Evolutionary conservation across 164 flowering plant genomes (phyloP).

Genomic region (Warburgia ugandensis): DNA sequence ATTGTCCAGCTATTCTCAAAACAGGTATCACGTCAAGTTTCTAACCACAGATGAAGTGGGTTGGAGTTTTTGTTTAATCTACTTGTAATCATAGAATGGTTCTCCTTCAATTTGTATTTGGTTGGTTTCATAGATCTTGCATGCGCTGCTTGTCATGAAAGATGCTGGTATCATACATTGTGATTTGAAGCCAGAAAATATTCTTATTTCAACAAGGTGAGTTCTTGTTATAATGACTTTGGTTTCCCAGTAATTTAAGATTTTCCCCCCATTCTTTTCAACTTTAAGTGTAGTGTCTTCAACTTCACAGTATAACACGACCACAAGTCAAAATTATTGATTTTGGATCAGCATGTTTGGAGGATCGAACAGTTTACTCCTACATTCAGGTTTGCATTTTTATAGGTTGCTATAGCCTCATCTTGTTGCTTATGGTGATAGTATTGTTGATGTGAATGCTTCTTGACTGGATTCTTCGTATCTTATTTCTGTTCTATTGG

Average conservation of each 20-base stretch:
- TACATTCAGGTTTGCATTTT: slow-evolving; percentile 76
- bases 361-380: slow-evolving; percentile 93
- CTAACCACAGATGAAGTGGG: no score
- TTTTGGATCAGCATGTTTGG: slow-evolving; percentile 99
- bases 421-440: background rate
- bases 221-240: slow-evolving; percentile 14
- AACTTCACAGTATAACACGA: slow-evolving; percentile 60
- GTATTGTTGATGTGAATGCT: background rate
- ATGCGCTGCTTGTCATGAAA: slow-evolving; percentile 78
- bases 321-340: slow-evolving; percentile 87
- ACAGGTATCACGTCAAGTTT: slow-evolving; percentile 42
- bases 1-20: slow-evolving; percentile 89
- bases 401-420: background rate
- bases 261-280: slow-evolving; percentile 11
- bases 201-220: slow-evolving; percentile 86
- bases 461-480: background rate
- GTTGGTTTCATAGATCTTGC: slow-evolving; percentile 51
- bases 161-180: slow-evolving; percentile 96
- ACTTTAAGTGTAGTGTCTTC: slow-evolving; percentile 15
- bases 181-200: slow-evolving; percentile 99
- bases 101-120: background rate
- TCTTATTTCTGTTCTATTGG: background rate
- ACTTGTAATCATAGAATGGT: no score
- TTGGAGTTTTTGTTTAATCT: no score
- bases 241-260: background rate